Conservation (phyloP, 345 rosid species). For the Euphorbia tirucalli region DNA sequence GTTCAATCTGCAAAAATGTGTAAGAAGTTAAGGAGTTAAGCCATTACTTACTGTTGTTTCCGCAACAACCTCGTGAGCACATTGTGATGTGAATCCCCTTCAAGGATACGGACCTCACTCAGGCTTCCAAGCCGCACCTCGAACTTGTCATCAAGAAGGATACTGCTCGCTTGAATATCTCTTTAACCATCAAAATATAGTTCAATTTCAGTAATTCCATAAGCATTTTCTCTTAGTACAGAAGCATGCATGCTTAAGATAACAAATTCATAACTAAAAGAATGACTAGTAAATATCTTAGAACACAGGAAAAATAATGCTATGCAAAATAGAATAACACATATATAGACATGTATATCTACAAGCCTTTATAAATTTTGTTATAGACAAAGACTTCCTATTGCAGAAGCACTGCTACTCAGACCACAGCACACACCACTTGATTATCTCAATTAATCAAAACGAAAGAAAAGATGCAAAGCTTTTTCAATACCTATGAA, state of each 20-base stretch:
- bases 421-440: no score
- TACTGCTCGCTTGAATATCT: constrained; percentile 98
- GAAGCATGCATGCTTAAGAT: neutral
- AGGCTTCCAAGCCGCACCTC: constrained; percentile 96
- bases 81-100: constrained; percentile 81
- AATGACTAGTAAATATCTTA: neutral
- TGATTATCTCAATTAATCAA: no score
- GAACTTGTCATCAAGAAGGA: constrained; percentile 93
- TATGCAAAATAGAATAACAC: neutral
- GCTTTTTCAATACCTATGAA: constrained; percentile 27
- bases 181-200: constrained; percentile 40
- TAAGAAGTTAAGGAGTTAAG: neutral
- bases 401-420: no score
- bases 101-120: constrained; percentile 68
- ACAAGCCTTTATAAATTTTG: neutral
- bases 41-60: constrained; percentile 74
- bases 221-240: neutral
- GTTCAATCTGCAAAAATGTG: constrained; percentile 13
- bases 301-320: neutral
- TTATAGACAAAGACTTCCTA: neutral
- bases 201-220: constrained; percentile 5
- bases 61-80: constrained; percentile 76
- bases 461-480: constrained; percentile 15
- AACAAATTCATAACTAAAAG: no score
- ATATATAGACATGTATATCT: neutral